Conservation (phyloP, 495 filamentous ascomycete species). For the Aspergillus taichungensis region DNA sequence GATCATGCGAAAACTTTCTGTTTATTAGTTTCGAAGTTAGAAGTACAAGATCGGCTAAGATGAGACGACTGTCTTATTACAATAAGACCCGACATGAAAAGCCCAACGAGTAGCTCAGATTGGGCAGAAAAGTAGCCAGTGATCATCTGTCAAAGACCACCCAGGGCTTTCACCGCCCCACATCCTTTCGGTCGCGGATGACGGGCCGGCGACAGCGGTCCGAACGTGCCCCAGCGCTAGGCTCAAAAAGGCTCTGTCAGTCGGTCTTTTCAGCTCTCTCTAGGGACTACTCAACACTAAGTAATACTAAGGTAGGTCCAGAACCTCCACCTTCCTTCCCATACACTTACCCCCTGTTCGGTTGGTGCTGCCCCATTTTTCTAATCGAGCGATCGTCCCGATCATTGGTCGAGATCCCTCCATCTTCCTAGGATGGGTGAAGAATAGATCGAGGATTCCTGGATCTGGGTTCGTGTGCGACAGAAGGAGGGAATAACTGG, state of each 20-base stretch:
- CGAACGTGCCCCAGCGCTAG: conserved; percentile 13
- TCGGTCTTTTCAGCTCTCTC: background rate
- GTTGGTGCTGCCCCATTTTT: too few species aligned
- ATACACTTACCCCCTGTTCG: too few species aligned
- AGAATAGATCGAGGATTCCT: conserved; percentile 9
- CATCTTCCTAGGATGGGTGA: conserved; percentile 2
- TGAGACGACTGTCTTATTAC: too few species aligned
- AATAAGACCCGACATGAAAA: too few species aligned
- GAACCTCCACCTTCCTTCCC: background rate
- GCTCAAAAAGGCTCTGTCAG: conserved; percentile 10
- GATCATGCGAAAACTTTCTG: too few species aligned
- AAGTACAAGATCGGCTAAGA: too few species aligned
- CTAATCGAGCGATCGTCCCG: background rate
- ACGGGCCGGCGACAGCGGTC: conserved; percentile 13
- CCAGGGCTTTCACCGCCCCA: background rate
- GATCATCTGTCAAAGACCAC: conserved; percentile 1
- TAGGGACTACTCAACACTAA: too few species aligned
- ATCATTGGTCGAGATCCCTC: conserved; percentile 8
- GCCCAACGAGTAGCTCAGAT: background rate
- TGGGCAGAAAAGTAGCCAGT: background rate
- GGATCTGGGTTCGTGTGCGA: conserved; percentile 1
- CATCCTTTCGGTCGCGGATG: conserved; percentile 2
- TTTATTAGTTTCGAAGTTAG: too few species aligned
- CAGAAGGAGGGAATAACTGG: too few species aligned
- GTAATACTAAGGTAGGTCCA: background rate